A percentile compares a stretch with the other conserved stretches of the same genome.
Conservation (phyloP, 345 rosid genomes). For the Kandelia obovata region DNA sequence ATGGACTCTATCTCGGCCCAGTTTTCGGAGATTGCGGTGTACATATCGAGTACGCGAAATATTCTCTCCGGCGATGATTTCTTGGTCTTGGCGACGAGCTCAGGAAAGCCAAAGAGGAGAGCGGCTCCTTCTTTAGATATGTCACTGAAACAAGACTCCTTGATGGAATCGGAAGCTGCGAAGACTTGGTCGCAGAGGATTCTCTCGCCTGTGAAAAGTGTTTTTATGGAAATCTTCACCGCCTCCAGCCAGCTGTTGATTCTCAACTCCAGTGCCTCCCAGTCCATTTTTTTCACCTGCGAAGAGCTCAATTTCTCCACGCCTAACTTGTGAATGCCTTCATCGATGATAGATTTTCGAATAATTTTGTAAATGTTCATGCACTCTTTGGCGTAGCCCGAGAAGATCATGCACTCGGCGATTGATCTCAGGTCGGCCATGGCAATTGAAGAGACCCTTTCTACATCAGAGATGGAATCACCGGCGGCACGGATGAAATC, state of each 20-base stretch:
- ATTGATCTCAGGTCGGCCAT: constrained; percentile 26
- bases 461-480: constrained; percentile 27
- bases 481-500: neutral
- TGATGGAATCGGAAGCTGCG: constrained; percentile 21
- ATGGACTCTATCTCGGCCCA: constrained; percentile 26
- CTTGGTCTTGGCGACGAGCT: constrained; percentile 15
- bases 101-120: constrained; percentile 22
- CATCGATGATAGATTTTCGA: constrained; percentile 29
- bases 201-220: constrained; percentile 33
- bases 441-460: constrained; percentile 18
- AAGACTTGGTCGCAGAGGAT: constrained; percentile 34
- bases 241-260: constrained; percentile 30
- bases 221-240: constrained; percentile 18
- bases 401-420: constrained; percentile 27
- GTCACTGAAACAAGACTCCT: constrained; percentile 26
- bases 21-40: constrained; percentile 20
- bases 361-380: constrained; percentile 14
- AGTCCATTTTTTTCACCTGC: constrained; percentile 20
- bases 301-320: constrained; percentile 23
- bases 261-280: constrained; percentile 20
- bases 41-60: constrained; percentile 18
- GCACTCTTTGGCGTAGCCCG: constrained; percentile 27
- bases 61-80: constrained; percentile 21
- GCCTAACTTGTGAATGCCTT: constrained; percentile 26
- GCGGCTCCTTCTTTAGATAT: constrained; percentile 19